Evolutionary conservation across 2,329 filamentous ascomycete species (phyloP).

Genomic region (Bipolaris oryzae): DNA sequence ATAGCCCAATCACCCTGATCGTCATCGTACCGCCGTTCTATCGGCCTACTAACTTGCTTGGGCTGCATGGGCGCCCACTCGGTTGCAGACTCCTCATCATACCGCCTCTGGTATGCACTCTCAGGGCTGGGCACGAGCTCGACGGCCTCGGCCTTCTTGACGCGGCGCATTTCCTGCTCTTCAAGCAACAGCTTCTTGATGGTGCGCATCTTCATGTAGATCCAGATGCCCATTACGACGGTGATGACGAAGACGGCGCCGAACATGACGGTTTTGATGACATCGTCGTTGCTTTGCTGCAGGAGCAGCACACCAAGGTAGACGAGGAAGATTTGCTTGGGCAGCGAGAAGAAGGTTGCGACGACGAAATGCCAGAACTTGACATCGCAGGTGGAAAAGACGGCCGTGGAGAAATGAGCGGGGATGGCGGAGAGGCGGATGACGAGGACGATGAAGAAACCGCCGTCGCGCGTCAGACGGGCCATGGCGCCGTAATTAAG

Average conservation of each 20-base stretch:
- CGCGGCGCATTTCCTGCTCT: slow-evolving; percentile 38
- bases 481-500: slow-evolving; percentile 47
- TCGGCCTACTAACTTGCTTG: slow-evolving; percentile 13
- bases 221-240: slow-evolving; percentile 39
- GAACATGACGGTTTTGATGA: slow-evolving; percentile 40
- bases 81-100: slow-evolving; percentile 23
- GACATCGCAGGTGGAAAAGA: slow-evolving; percentile 47
- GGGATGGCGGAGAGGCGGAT: slow-evolving; percentile 45
- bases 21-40: slow-evolving; percentile 14
- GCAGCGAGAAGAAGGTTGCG: slow-evolving; percentile 42
- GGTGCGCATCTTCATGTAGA: slow-evolving; percentile 42
- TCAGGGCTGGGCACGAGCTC: slow-evolving; percentile 27
- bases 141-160: slow-evolving; percentile 24
- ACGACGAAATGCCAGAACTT: slow-evolving; percentile 46
- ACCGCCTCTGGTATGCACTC: slow-evolving; percentile 26
- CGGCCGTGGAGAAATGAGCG: slow-evolving; percentile 44
- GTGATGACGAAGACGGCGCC: slow-evolving; percentile 39
- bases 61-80: slow-evolving; percentile 26
- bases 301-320: slow-evolving; percentile 44
- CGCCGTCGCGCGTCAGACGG: slow-evolving; percentile 42
- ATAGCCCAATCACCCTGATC: slow-evolving; percentile 14
- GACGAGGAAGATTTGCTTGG: slow-evolving; percentile 46
- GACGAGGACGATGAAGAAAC: slow-evolving; percentile 43
- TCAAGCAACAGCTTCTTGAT: slow-evolving; percentile 42
- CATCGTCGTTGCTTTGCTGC: slow-evolving; percentile 31